Percentiles rank a stretch among this genome's conserved stretches.
Conservation (phyloP, 208 protist species). For the Crithidia sp. region DNA sequence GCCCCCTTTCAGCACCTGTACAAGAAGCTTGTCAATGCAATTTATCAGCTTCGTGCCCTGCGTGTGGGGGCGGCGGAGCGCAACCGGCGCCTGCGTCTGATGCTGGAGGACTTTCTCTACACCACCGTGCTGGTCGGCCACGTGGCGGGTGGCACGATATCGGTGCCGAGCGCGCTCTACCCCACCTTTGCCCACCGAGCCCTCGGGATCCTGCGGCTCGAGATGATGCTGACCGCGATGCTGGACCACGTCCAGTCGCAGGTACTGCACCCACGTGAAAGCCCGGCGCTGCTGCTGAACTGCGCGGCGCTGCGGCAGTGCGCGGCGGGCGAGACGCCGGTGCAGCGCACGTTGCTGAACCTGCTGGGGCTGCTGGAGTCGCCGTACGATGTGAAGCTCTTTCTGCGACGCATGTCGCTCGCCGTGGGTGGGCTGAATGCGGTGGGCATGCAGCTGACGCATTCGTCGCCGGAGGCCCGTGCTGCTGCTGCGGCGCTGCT, state of each 20-base stretch:
- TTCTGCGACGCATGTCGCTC: slow-evolving; percentile 73
- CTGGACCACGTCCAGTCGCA: slow-evolving; percentile 37
- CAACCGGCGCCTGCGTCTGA: slow-evolving; percentile 45
- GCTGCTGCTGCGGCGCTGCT: slow-evolving; percentile 47
- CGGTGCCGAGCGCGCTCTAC: slow-evolving; percentile 36
- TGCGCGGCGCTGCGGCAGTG: slow-evolving; percentile 62
- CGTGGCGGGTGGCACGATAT: slow-evolving; percentile 15
- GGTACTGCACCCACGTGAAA: slow-evolving; percentile 50
- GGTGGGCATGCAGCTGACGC: slow-evolving; percentile 66
- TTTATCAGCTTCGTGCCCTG: slow-evolving; percentile 56
- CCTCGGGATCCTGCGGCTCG: slow-evolving; percentile 27
- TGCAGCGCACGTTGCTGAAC: slow-evolving; percentile 47
- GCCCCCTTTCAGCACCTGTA: slow-evolving; percentile 38
- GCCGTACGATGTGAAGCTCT: slow-evolving; percentile 45
- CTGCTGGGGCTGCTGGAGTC: slow-evolving; percentile 47
- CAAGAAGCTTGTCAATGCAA: slow-evolving; percentile 37
- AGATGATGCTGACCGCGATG: slow-evolving; percentile 49
- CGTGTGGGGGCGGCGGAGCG: slow-evolving; percentile 48
- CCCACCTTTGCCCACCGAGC: slow-evolving; percentile 41
- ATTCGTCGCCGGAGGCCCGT: slow-evolving; percentile 45
- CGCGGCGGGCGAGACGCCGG: slow-evolving; percentile 32
- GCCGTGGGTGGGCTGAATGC: slow-evolving; percentile 68
- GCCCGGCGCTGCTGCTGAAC: slow-evolving; percentile 41
- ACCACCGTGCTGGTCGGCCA: slow-evolving; percentile 42
- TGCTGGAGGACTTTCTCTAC: slow-evolving; percentile 67